Conservation (phyloP, 2,329 filamentous ascomycete genomes). For the Pseudocercospora fijiensis region DNA sequence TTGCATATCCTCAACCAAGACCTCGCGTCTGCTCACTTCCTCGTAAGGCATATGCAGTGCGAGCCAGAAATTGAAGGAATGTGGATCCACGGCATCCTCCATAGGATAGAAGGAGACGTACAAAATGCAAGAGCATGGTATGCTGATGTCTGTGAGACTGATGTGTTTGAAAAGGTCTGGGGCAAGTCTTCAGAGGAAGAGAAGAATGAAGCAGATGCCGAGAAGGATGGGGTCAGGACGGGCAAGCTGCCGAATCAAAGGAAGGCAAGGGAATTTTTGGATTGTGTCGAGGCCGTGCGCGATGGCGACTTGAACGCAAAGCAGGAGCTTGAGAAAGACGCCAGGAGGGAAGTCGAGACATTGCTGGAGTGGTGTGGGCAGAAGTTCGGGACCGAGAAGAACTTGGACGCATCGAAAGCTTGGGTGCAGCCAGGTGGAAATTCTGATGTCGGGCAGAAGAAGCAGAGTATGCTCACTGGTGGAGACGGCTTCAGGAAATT, state of each 20-base stretch:
- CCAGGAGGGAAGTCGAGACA: conserved; percentile 43
- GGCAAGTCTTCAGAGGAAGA: conserved; percentile 32
- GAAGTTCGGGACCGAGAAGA: conserved; percentile 47
- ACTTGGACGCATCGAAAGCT: conserved; percentile 46
- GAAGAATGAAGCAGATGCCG: conserved; percentile 31
- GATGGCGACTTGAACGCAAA: conserved; percentile 31
- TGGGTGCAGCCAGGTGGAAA: conserved; percentile 47
- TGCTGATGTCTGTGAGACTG: conserved; percentile 43
- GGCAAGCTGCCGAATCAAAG: conserved; percentile 25
- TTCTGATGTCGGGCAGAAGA: conserved; percentile 43
- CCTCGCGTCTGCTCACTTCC: conserved; percentile 53
- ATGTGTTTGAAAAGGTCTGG: conserved; percentile 41
- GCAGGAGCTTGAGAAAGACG: conserved; percentile 38
- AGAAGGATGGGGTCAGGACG: conserved; percentile 42
- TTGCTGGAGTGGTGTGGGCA: conserved; percentile 47
- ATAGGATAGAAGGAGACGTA: conserved; percentile 53
- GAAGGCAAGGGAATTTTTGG: conserved; percentile 17
- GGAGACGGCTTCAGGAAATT: conserved; percentile 49
- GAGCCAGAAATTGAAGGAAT: conserved; percentile 52
- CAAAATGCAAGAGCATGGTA: conserved; percentile 53
- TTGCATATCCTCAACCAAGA: conserved; percentile 55
- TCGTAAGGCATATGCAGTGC: conserved; percentile 54
- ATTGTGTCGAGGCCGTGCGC: conserved; percentile 9
- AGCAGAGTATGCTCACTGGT: conserved; percentile 47
- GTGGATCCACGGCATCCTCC: conserved; percentile 53